Evolutionary conservation across 2,329 filamentous ascomycete genomes (phyloP).

Genomic region (Lachnellula cervina): DNA sequence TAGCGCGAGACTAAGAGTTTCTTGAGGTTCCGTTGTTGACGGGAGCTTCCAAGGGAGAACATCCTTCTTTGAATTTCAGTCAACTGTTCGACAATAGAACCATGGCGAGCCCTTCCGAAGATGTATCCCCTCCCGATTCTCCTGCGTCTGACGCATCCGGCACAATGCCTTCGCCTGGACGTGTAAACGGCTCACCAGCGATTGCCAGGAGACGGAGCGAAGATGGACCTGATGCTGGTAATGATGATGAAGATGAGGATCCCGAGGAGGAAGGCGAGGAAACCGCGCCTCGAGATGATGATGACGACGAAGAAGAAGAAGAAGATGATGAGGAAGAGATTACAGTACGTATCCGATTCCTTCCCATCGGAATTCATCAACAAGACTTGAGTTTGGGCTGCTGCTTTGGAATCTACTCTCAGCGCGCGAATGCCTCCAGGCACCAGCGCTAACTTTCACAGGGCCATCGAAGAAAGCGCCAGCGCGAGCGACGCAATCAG

Average conservation of each 20-base stretch:
- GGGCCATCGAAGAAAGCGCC: slow-evolving; percentile 74
- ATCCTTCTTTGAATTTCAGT: background rate
- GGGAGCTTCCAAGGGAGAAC: background rate
- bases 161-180: too few species aligned
- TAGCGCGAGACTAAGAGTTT: too few species aligned
- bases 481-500: slow-evolving; percentile 68
- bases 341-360: slow-evolving; percentile 34
- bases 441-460: slow-evolving; percentile 33
- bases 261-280: slow-evolving; percentile 39
- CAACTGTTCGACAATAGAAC: background rate
- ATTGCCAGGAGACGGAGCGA: too few species aligned
- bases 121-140: background rate
- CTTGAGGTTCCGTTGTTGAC: too few species aligned
- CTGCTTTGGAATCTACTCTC: background rate
- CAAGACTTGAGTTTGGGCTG: background rate
- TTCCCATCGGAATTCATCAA: background rate
- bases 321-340: slow-evolving; percentile 63
- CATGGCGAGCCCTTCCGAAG: too few species aligned
- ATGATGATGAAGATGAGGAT: slow-evolving; percentile 36
- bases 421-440: background rate
- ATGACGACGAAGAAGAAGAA: slow-evolving; percentile 48
- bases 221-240: too few species aligned
- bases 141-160: background rate
- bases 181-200: too few species aligned
- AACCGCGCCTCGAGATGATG: slow-evolving; percentile 31